Base-by-base conservation (phyloP, 2,329 filamentous ascomycete genomes). In the Aaosphaeria arxii region DNA sequence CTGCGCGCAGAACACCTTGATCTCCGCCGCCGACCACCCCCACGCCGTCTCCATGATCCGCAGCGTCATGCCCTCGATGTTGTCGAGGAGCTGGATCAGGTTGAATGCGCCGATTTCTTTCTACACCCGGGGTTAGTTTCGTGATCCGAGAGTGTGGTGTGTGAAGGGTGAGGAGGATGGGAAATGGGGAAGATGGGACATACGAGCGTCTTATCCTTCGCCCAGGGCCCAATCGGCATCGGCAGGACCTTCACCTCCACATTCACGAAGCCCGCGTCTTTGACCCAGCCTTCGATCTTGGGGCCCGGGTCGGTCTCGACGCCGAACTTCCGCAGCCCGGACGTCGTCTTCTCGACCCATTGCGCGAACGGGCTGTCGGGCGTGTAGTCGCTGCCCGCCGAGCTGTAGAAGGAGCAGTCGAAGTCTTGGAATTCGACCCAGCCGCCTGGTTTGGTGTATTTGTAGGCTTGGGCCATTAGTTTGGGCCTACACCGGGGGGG, bases 301-400 rank as follows among this genome's bases (percentile, higher is more conserved):
- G 57, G 55, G 41, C 66, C 67, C 35, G 74, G 72, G 45, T 71
- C 69, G 46, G 72, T 63, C 30, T 73, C 68, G 9, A 71, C 60
- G 39, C 73, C 73, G n/a, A 73, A 62, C 32, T 66, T 70, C 6
- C 59, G 53, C 4, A 71, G 56, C 3, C 69, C 72, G 47, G 72
- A 65, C 43, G 64, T 67, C 9, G 72, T 58, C 11, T 49, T 49
- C 7, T 50, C 41, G 3, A 50, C 47, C 61, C 61, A 64, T 17
- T 49, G 45, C 11, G 45, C 49, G 33, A 61, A 42, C 11, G 49
- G 41, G 24, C 36, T 50, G 40, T 53, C 55, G 11, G 47, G 46
- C 11, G 38, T 51, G 44, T 49, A 58, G 31, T 57, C 55, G 32
- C 53, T 56, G 36, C 51, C 48, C 4, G 45, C 45, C 9, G 48